Percentiles rank a stretch among this genome's conserved stretches.
phyloP scores from a whole-genome alignment of 345 rosid genomes.

The Iberis pinnata region DNA sequence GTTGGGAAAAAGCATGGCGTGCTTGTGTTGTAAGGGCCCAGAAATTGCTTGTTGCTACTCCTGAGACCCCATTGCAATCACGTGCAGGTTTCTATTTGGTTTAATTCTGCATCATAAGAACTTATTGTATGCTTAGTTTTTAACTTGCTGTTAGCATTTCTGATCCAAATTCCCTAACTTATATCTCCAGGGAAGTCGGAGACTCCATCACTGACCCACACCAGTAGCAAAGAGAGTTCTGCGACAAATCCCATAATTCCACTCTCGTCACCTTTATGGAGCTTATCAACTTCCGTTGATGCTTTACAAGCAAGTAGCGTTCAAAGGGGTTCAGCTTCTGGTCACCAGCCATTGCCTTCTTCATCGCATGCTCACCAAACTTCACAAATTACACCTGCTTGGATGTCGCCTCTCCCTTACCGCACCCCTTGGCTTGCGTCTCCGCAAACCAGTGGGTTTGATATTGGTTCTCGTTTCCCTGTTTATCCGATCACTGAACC shows the following conservation, averaged over 20 bases:
- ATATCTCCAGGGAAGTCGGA: conserved; percentile 39
- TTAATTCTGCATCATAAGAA: conserved; percentile 4
- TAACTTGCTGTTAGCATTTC: conserved; percentile 35
- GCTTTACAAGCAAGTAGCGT: conserved; percentile 46
- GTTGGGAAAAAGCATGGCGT: conserved; percentile 85
- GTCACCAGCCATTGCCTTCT: conserved; percentile 55
- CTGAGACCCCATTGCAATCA: conserved; percentile 66
- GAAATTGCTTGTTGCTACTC: conserved; percentile 37
- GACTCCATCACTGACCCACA: conserved; percentile 44
- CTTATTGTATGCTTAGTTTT: conserved; percentile 11
- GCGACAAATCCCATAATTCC: conserved; percentile 49
- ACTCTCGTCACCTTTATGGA: conserved; percentile 84
- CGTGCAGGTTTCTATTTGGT: conserved; percentile 47
- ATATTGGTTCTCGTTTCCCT: conserved; percentile 50
- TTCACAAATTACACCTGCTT: conserved; percentile 45
- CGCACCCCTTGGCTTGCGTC: conserved; percentile 60
- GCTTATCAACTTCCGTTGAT: conserved; percentile 50
- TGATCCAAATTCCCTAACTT: conserved; percentile 43
- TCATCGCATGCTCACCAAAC: conserved; percentile 65
- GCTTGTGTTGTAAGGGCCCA: conserved; percentile 58
- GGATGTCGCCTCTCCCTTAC: conserved; percentile 75
- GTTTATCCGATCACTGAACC: conserved; percentile 49
- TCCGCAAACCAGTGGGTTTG: conserved; percentile 58
- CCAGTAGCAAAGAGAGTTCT: conserved; percentile 50
- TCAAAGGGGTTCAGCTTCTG: conserved; percentile 54